Percentiles rank a stretch among this genome's conserved stretches.
These are phyloP conservation scores for Beauveria medogensis DNA, from an alignment of 2,329 filamentous ascomycete species.

Conservation along the genomic window DNA sequence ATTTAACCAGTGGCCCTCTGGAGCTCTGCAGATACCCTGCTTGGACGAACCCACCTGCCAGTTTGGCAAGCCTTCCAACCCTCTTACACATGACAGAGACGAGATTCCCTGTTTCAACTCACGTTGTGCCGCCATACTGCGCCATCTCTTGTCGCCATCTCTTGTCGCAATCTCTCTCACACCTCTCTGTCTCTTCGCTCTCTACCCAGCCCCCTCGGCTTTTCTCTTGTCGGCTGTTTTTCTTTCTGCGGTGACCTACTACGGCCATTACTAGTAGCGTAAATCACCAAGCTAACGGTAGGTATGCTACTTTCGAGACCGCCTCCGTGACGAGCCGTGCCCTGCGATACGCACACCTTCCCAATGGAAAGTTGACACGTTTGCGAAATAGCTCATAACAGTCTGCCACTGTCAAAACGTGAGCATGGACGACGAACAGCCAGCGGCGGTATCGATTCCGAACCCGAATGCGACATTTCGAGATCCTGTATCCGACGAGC, in stretches of 20 bases:
- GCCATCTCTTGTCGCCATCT: background rate
- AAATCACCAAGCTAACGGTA: background rate
- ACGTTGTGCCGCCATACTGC: background rate
- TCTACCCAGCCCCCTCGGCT: background rate
- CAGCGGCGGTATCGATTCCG: slow-evolving; percentile 2
- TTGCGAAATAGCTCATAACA: background rate
- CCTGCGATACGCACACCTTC: background rate
- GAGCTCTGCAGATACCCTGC: no score
- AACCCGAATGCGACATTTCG: slow-evolving; percentile 31
- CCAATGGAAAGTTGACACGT: background rate
- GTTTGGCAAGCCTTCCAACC: background rate
- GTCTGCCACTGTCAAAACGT: background rate
- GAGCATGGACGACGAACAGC: slow-evolving; percentile 20
- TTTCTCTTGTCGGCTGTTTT: background rate
- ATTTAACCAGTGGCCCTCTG: no score
- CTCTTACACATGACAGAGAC: background rate
- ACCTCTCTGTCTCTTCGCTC: background rate
- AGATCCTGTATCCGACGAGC: slow-evolving; percentile 27
- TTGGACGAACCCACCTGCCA: background rate
- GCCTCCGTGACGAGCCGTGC: background rate
- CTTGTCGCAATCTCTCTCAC: background rate
- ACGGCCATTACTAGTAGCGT: background rate
- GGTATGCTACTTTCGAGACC: background rate
- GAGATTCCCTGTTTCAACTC: background rate
- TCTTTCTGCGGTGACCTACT: background rate